Evolutionary conservation across 108 stramenopile species (phyloP).

Genomic region (Cyclotella cryptica): DNA sequence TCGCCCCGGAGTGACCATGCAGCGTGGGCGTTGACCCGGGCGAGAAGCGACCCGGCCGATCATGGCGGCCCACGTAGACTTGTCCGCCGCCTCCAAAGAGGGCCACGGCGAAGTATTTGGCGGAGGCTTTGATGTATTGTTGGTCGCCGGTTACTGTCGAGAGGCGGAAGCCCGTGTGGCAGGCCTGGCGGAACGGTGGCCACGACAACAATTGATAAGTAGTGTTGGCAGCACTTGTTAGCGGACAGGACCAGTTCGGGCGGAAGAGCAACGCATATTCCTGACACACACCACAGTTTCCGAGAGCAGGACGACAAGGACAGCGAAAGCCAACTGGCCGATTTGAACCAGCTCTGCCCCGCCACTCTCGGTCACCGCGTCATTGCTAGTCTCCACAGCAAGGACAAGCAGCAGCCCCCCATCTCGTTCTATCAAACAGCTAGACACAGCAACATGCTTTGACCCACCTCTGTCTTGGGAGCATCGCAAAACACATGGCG

Average conservation of each 20-base stretch:
- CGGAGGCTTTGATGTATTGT: conserved; percentile 98
- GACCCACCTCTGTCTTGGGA: conserved; percentile 85
- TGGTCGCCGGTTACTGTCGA: conserved; percentile 97
- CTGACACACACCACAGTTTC: not conserved
- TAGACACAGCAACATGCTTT: not conserved
- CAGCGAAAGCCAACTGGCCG: not conserved
- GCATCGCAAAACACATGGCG: conserved; percentile 90
- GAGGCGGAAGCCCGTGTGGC: conserved; percentile 86
- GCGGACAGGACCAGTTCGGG: too few relatives aligned
- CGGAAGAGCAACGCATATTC: too few relatives aligned
- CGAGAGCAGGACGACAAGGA: not conserved
- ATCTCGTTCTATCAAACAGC: not conserved
- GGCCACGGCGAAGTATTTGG: conserved; percentile 97
- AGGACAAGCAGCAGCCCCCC: too few relatives aligned
- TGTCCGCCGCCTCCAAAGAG: conserved; percentile 96
- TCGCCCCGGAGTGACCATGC: conserved; percentile 92
- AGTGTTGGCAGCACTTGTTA: not conserved
- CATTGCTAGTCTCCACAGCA: too few relatives aligned
- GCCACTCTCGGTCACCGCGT: too few relatives aligned
- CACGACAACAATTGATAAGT: not conserved
- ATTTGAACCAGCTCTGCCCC: too few relatives aligned
- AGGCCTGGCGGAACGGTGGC: conserved; percentile 54
- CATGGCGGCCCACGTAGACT: conserved; percentile 85
- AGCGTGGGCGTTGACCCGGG: conserved; percentile 78
- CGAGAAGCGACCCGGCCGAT: conserved; percentile 89